phyloP scores from a whole-genome alignment of 768 basidiomycete species.

The Tylopilus sp. region DNA sequence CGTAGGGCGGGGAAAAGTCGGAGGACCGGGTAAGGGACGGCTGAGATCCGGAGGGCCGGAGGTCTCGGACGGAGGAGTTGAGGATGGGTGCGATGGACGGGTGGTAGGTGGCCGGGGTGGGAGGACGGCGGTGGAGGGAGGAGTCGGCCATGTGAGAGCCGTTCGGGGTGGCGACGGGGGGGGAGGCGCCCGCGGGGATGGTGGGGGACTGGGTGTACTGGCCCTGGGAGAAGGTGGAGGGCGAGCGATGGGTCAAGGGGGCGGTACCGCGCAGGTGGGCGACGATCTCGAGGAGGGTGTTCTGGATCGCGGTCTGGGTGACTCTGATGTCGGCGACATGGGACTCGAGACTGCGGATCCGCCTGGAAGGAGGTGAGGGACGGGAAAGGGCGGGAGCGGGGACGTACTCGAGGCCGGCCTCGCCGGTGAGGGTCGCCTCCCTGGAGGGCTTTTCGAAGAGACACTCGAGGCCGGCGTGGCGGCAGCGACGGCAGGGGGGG shows the following conservation, averaged over 20 bases:
- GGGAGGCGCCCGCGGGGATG: conserved; percentile 56
- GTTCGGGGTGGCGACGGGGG: conserved; percentile 40
- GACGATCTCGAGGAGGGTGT: conserved; percentile 75
- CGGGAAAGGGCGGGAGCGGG: background rate
- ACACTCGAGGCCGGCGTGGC: conserved; percentile 86
- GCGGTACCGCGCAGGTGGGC: conserved; percentile 63
- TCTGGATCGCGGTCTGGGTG: conserved; percentile 73
- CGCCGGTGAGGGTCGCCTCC: conserved; percentile 83
- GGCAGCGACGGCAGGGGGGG: conserved; percentile 93
- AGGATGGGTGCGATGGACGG: conserved; percentile 30
- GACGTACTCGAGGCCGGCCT: conserved; percentile 84
- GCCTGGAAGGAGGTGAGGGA: conserved; percentile 45
- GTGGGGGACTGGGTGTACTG: conserved; percentile 65
- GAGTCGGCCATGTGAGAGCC: conserved; percentile 27
- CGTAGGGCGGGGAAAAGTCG: conserved; percentile 29
- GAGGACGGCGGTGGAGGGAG: conserved; percentile 24
- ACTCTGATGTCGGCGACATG: conserved; percentile 83
- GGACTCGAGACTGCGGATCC: conserved; percentile 83
- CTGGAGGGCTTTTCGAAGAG: conserved; percentile 92
- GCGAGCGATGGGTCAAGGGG: conserved; percentile 54
- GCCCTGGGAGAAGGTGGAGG: conserved; percentile 48
- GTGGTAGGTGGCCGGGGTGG: conserved; percentile 32
- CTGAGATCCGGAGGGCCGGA: conserved; percentile 35
- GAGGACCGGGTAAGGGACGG: conserved; percentile 25
- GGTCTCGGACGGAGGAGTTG: conserved; percentile 26